A percentile compares a stretch with the other conserved stretches of the same genome.
Conservation (phyloP, 495 filamentous ascomycete genomes). For the Tuber indicum region DNA sequence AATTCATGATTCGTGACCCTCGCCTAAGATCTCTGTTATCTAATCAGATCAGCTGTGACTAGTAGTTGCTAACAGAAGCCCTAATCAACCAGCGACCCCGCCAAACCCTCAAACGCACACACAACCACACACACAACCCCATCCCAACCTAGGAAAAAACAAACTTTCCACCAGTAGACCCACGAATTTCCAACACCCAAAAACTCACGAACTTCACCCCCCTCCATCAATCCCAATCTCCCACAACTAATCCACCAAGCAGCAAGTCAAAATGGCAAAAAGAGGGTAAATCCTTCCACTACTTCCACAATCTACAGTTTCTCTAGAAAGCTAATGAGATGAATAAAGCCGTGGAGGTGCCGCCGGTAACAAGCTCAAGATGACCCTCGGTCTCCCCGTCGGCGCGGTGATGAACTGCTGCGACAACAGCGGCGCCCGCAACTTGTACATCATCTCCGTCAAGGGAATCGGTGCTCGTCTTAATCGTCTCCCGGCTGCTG, state of each 20-base stretch:
- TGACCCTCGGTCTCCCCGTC: slow-evolving; percentile 99
- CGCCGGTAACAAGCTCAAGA: slow-evolving; percentile 99
- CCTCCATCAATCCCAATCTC: not conserved
- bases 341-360: slow-evolving; percentile 61
- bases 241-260: not conserved
- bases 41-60: not conserved
- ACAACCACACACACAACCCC: not conserved
- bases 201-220: not conserved
- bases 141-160: not conserved
- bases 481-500: slow-evolving; percentile 93
- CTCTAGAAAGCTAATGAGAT: not conserved
- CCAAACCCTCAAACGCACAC: not conserved
- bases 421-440: slow-evolving; percentile 97
- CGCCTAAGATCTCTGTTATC: not conserved
- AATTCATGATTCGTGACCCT: not conserved
- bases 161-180: not conserved
- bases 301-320: not conserved
- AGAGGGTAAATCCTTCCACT: not conserved
- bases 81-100: not conserved
- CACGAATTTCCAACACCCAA: not conserved
- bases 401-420: slow-evolving; percentile 95
- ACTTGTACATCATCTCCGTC: slow-evolving; percentile 99
- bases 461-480: slow-evolving; percentile 98
- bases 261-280: not conserved
- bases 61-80: not conserved